Base-by-base conservation (phyloP, 2,329 filamentous ascomycete species). In the Fusarium equiseti region DNA sequence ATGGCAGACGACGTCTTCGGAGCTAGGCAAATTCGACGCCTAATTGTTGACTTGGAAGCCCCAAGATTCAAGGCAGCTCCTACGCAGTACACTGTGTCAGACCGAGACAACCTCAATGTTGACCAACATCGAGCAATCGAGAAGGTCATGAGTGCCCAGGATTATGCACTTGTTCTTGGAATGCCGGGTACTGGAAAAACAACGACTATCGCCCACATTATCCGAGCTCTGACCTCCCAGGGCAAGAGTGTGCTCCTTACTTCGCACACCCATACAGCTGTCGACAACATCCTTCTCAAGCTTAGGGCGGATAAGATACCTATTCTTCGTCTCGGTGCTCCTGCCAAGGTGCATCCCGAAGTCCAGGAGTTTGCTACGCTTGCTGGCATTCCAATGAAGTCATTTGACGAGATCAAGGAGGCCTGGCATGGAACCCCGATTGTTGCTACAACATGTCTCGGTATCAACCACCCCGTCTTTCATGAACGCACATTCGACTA, bases 141-240 rank as follows among this genome's bases (percentile, higher is more conserved):
- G 73, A 98, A 98, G 80, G 95, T 99, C 42, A 97, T 99, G 92
- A 94, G 92, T 75, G 95, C 96, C 5, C 89, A 92, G 73, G 95
- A 99, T 81, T 99, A 98, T 79, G 95, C 96, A 10, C 86, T 99
- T n/a, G 95, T 99, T 15, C 88, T 99, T 22, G 96, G 96, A 29
- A 99, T 99, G 96, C 96, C 96, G 3, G 96, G 96, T 10, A 99
- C 96, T 0, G 96, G 96, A 62, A 99, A 99, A 81, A 99, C 96
- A 5, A 99, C 96, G 0, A 99, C 96, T 0, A 98, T 99, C 76
- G 94, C 95, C 8, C 95, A 98, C 78, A 98, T 99, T 73, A 98
- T 99, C 75, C 91, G 93, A 46, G 93, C 95, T 1, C 85, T 99
- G 31, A 91, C 96, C 8, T 90, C 91, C 1, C 93, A 97, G 79